Base-by-base conservation (phyloP, 306 rosid species). In the Crotalaria pallida region DNA sequence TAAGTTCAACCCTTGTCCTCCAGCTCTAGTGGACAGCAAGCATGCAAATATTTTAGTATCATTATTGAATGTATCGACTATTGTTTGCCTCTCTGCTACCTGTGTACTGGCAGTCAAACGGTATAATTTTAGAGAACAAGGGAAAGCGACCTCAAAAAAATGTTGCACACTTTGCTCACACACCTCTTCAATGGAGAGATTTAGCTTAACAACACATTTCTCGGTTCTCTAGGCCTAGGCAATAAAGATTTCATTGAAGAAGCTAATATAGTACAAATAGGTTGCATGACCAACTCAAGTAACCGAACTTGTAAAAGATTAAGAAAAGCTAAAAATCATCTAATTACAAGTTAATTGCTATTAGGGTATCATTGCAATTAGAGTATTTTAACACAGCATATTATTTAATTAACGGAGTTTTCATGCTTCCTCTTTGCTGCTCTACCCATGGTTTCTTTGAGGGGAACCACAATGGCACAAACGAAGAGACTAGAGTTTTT, bases 1-100 rank as follows among this genome's bases (percentile, higher is more conserved):
- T 79, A 88, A 77, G 89, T 94, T 90, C 84, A 94, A 82, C 51
- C 98, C 98, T 71, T 94, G 97, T 48, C 97, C 98, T 74, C 98
- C 97, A 21, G 98, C 98, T 84, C 98, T 88, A 3, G 98, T 94
- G 33, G 96, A 90, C 40, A 94, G 89, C 89, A 94, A 84, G 86
- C 98, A 94, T 6, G 98, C 97, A 87, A 94, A 90, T 78, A 90
- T 90, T 8, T 92, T 87, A 66, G 87, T 78, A 79, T 94, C 89
- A 0, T 73, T 90, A 58, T 94, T 94, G 86, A 90, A 94, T 0
- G 95, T 84, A 73, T 94, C 98, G 7, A 94, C 98, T 79, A 94
- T 90, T 3, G 92, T 88, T 88, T 94, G 98, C 80, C 98, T 79
- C 81, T 94, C 98, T 8, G 87, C 79, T 44, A 87, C 98, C 89